Evolutionary conservation across 2,329 filamentous ascomycete genomes (phyloP), one percentile per base, ranked within the genome.

Genomic region (Colletotrichum zoysiae): DNA sequence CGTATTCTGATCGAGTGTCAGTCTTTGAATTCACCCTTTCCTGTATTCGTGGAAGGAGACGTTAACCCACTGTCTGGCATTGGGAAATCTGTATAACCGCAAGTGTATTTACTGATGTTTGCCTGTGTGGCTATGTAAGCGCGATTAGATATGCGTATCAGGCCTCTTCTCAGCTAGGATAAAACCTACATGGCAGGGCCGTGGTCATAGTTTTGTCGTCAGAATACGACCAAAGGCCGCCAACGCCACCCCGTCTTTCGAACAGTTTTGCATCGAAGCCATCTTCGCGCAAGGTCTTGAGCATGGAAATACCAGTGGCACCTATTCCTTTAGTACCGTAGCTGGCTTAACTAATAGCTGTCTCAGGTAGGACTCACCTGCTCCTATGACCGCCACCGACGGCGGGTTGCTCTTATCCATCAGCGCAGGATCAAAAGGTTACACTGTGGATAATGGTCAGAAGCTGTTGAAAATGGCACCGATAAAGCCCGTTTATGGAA

Each of bases 161-260:
- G 14, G 14, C 35, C 38, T 26, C 58, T 55, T 7, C 9, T 4
- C 3, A 5, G 74, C 51, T 75, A 65, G 1, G 48, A 56, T 56
- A 2, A 46, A 33, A 73, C 78, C 67, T 73, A 78, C 80, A 74
- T n/a, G 74, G 75, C n/a, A 82, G 71, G 4, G 79, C 79, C 0
- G 81, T 78, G 2, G 81, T 82, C 66, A 79, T 78, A 1, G 72
- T 71, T 14, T 77, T 75, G 60, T 85, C 81, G 0, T 81, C 77
- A 1, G 81, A 80, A 69, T 81, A 83, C 3, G 81, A 80, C 84
- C 83, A 86, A 3, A 86, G 76, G 0, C 83, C 83, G n/a, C 83
- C 83, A 20, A 84, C 81, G 51, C 79, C 78, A 14, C 74, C 73
- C n/a, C 82, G 76, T 26, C 80, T 77, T 75, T 85, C 83, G 63